Percentiles rank a stretch among this genome's conserved stretches.
Conservation (phyloP, 1,284 basidiomycete genomes). For the Ganoderma boninense region DNA sequence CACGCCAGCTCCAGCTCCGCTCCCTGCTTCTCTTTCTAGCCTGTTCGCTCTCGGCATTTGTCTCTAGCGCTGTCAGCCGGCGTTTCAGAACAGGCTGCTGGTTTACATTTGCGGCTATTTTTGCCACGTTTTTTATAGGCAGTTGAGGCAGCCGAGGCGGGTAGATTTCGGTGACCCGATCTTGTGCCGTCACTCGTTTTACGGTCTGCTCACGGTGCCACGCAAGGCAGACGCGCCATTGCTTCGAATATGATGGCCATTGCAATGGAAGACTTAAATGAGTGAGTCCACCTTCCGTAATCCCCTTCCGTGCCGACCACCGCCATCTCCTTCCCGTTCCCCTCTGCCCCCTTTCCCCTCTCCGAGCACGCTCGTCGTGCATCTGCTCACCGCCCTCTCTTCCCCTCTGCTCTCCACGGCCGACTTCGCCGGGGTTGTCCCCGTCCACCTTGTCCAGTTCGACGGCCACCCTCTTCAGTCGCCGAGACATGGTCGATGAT, state of each 20-base stretch:
- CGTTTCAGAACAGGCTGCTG: constrained; percentile 1
- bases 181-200: constrained; percentile 1
- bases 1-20: background rate
- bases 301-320: background rate
- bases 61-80: constrained; percentile 3
- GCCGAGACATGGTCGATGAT: constrained; percentile 3
- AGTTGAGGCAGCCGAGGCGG: background rate
- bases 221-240: background rate
- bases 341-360: background rate
- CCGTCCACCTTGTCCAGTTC: background rate
- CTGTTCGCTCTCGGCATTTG: background rate
- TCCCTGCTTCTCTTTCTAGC: background rate
- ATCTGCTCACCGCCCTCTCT: background rate
- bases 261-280: constrained; percentile 9
- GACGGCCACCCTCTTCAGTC: background rate
- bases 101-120: constrained; percentile 6
- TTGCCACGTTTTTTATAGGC: background rate
- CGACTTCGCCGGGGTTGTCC: background rate
- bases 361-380: background rate
- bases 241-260: constrained; percentile 3
- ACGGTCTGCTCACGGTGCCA: background rate
- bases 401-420: background rate
- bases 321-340: background rate
- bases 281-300: background rate
- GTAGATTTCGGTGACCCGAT: constrained; percentile 4